Evolutionary conservation across 2,329 filamentous ascomycete species (phyloP), one percentile per base, ranked within the genome.

Genomic region (Apiospora kogelbergensis): DNA sequence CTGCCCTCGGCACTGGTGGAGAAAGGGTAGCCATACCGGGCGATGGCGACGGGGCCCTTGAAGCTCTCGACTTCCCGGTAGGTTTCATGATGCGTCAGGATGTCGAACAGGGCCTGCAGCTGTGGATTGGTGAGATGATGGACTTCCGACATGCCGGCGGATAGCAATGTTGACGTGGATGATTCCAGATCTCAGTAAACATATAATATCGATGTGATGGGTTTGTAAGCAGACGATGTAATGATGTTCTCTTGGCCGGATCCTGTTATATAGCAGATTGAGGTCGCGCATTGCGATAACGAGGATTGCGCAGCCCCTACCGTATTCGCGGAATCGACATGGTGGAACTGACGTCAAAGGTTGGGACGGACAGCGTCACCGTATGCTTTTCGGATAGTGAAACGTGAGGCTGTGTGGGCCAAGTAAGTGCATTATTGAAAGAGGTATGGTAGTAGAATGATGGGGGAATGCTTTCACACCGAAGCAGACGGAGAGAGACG

Each of bases 41-140:
- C 83, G 70, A 94, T 90, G 37, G 89, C 87, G 2, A 84, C 81
- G 0, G 91, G 87, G 45, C 85, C 80, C 74, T 90, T 93, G 84
- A 95, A 94, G 70, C 85, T 86, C 76, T 91, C 86, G 70, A 94
- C 92, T 79, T 96, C 93, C 15, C 85, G 79, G 73, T 90, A 90
- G 0, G 86, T 88, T 77, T 89, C 83, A 71, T 86, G 76, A 74
- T 90, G 88, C 41, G 86, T 86, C 68, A 90, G 83, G 66, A 90
- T 88, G 74, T 90, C 85, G 71, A 90, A 84, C 20, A 90, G 82
- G 17, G 88, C 86, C 65, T 81, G 80, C 9, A 84, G 79, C 73
- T 89, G 87, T 22, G 74, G 67, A 10, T 79, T 68, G 9, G 76
- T 79, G 46, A 83, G 70, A 37, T 24, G 40, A 2, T 22, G 37